phyloP scores from a whole-genome alignment of 176 grass and related monocot genomes.

The Ananas comosus region DNA sequence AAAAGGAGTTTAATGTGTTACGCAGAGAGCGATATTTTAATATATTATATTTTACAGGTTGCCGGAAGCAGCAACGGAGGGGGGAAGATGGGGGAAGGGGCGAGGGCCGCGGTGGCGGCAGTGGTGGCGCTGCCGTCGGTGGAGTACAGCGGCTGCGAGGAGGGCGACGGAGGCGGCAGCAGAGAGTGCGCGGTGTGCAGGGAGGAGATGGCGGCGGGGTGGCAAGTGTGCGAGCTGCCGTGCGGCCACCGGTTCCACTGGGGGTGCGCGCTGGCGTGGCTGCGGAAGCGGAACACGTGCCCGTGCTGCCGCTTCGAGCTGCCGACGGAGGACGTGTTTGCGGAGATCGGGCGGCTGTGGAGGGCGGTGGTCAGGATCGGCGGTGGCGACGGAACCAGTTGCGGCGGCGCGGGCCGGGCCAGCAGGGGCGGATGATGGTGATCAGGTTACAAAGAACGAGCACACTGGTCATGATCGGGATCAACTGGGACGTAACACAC shows the following conservation, averaged over 20 bases:
- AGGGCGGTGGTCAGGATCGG: conserved; percentile 45
- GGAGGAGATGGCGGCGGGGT: conserved; percentile 48
- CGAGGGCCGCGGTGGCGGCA: conserved; percentile 5
- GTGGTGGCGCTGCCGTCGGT: conserved; percentile 42
- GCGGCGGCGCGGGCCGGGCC: no score
- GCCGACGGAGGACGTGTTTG: conserved; percentile 44
- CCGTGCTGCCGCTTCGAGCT: conserved; percentile 86
- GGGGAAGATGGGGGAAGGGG: conserved; percentile 4
- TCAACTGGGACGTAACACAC: no score
- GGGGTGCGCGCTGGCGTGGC: conserved; percentile 65
- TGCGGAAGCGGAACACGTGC: conserved; percentile 68
- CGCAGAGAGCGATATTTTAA: no score
- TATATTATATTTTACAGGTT: no score
- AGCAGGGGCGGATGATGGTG: no score
- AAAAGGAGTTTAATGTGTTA: no score
- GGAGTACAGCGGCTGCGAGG: conserved; percentile 23
- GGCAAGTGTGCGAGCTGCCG: conserved; percentile 50
- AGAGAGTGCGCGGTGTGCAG: conserved; percentile 69
- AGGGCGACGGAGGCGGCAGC: conserved; percentile 26
- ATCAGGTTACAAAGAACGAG: no score
- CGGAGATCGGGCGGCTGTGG: conserved; percentile 69
- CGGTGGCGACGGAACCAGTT: not conserved
- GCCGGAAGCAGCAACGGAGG: not conserved
- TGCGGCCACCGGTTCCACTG: conserved; percentile 83
- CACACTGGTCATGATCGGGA: no score